Conservation (phyloP, 2,329 filamentous ascomycete species). For the Colletotrichum acutatum region DNA sequence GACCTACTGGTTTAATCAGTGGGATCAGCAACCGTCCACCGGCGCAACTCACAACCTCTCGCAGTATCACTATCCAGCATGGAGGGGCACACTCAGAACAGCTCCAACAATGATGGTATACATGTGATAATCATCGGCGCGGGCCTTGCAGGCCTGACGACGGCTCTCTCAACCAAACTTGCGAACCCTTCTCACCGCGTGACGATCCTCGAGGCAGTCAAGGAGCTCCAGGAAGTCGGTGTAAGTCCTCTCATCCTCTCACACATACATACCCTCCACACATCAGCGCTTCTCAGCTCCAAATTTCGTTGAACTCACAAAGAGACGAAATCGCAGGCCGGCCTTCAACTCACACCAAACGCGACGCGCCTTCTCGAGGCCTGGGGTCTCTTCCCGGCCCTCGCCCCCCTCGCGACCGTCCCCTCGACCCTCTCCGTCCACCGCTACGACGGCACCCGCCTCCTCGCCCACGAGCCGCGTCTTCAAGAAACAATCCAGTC, state of each 20-base stretch:
- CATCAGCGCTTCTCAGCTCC: no score
- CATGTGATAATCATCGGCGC: constrained; percentile 33
- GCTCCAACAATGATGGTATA: not conserved
- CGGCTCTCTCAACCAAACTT: constrained; percentile 29
- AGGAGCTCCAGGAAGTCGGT: constrained; percentile 38
- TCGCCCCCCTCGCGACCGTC: constrained; percentile 29
- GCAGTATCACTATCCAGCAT: not conserved
- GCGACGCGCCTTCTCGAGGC: constrained; percentile 33
- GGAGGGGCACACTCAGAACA: not conserved
- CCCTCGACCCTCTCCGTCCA: constrained; percentile 36
- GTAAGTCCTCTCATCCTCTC: constrained; percentile 8
- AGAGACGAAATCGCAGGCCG: constrained; percentile 21
- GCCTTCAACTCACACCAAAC: constrained; percentile 37
- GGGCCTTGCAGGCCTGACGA: constrained; percentile 29
- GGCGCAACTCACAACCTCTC: not conserved
- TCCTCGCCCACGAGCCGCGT: constrained; percentile 32
- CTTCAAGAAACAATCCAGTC: constrained; percentile 28
- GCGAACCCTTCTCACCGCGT: constrained; percentile 33
- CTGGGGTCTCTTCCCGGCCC: constrained; percentile 29
- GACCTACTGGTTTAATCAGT: not conserved
- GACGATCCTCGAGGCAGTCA: constrained; percentile 36
- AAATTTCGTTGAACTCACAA: not conserved
- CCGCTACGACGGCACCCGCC: constrained; percentile 36
- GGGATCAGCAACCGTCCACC: not conserved
- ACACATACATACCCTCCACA: not conserved